Percentiles rank a stretch among this genome's conserved stretches.
Evolutionary conservation across 2,329 filamentous ascomycete genomes (phyloP).

Genomic region (Hypoxylon sp.): DNA sequence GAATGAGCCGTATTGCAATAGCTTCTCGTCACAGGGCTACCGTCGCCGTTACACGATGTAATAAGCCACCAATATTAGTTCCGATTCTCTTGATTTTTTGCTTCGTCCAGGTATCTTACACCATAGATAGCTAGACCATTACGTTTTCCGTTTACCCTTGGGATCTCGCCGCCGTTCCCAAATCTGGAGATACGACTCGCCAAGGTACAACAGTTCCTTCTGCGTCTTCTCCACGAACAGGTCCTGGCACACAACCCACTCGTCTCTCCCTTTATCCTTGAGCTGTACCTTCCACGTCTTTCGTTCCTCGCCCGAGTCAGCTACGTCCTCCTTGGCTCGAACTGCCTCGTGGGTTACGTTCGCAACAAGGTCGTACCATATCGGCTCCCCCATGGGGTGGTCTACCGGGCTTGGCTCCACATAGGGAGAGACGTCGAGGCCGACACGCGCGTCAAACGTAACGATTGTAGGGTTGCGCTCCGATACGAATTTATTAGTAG

Average conservation of each 20-base stretch:
- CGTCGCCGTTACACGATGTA: too few relatives aligned
- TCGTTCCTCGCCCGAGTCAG: slow-evolving; percentile 84
- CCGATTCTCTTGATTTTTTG: not conserved
- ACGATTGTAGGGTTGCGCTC: slow-evolving; percentile 98
- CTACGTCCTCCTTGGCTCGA: slow-evolving; percentile 80
- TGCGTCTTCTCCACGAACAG: slow-evolving; percentile 90
- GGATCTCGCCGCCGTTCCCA: slow-evolving; percentile 83
- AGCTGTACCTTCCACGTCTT: slow-evolving; percentile 97
- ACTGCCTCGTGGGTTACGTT: slow-evolving; percentile 92
- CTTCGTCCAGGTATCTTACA: not conserved
- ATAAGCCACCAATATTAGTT: not conserved
- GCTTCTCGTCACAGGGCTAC: too few relatives aligned
- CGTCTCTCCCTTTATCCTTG: slow-evolving; percentile 78
- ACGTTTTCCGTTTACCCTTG: slow-evolving; percentile 52
- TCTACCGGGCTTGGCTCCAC: slow-evolving; percentile 84
- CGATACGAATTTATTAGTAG: slow-evolving; percentile 92
- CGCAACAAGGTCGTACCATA: slow-evolving; percentile 94
- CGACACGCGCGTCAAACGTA: slow-evolving; percentile 83
- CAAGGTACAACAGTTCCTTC: slow-evolving; percentile 87
- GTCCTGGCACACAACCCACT: slow-evolving; percentile 95
- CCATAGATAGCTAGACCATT: too few relatives aligned
- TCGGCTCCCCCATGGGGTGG: slow-evolving; percentile 78
- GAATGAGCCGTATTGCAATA: not conserved
- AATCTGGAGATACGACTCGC: slow-evolving; percentile 94
- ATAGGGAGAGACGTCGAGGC: slow-evolving; percentile 88